These are phyloP conservation scores for Carex littledalei DNA, from an alignment of 176 grass and related monocot genomes.

Conservation along the genomic window DNA sequence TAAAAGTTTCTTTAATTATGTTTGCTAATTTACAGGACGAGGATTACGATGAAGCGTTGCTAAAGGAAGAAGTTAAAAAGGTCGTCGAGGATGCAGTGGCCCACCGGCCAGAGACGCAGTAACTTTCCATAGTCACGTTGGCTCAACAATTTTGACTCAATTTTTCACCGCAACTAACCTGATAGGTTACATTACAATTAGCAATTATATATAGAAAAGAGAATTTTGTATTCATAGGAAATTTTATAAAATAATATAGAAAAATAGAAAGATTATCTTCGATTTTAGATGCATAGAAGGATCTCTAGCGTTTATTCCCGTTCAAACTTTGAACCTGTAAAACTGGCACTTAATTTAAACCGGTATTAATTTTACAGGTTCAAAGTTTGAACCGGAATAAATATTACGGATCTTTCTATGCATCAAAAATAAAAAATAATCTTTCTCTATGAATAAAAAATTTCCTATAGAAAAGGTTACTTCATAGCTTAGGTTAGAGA, in stretches of 20 bases:
- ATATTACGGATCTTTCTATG: no score
- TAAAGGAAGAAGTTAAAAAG: conserved; percentile 60
- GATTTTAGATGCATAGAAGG: no score
- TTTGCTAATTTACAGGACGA: conserved; percentile 20
- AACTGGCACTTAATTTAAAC: no score
- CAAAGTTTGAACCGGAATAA: no score
- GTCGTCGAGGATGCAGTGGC: conserved; percentile 32
- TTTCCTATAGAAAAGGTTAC: background rate
- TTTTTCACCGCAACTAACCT: background rate
- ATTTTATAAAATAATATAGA: no score
- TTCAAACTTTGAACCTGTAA: no score
- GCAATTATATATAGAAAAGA: background rate
- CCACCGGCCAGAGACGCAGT: background rate
- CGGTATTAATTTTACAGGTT: no score
- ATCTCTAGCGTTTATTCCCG: no score
- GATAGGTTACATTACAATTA: background rate
- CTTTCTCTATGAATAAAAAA: no score
- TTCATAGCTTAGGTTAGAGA: background rate
- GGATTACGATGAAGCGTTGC: conserved; percentile 34
- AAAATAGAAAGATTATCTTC: no score
- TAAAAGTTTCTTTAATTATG: background rate
- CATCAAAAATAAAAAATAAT: no score
- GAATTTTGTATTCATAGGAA: no score
- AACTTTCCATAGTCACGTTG: conserved; percentile 20
- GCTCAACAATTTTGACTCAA: conserved; percentile 45